Base-by-base conservation (phyloP, 208 protist species). In the Acanthamoeba culbertsoni region DNA sequence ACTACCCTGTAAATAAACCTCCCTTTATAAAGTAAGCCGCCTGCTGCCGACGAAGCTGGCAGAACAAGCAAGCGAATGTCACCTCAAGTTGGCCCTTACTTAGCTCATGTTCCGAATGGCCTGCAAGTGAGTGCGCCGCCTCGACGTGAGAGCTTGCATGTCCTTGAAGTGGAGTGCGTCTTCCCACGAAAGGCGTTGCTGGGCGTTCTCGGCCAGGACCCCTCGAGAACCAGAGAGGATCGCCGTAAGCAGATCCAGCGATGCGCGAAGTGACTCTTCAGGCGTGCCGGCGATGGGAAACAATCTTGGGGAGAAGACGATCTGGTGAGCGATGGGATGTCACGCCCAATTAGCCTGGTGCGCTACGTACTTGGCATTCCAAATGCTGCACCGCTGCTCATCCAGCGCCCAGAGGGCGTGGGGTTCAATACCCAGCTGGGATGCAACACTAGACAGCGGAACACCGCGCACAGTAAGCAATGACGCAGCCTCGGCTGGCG, bases 81-180 rank as follows among this genome's bases (percentile, higher is more conserved):
- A n/a, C n/a, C n/a, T n/a, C n/a, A n/a, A n/a, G n/a, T n/a, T n/a
- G n/a, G n/a, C n/a, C n/a, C 18, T 8, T 55, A 55, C 48, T n/a
- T 68, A n/a, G 6, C 18, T 33, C n/a, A 20, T 28, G 37, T 16
- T 28, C 7, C 12, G 35, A 26, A 82, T 82, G 43, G 71, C 71
- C 45, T 82, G 43, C 43, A 82, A 43, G 79, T 89, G 79, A 14
- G 28, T 18, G n/a, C 20, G 14, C 37, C 79, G 79, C 79, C 46
- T 89, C 20, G 18, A 35, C 55, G 65, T 28, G 35, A 68, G 53
- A 35, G 79, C 51, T 16, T 26, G 51, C 79, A 89, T 89, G 79
- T 89, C 79, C 55, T 89, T 89, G 33, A 0, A 48, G 35, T 59
- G 42, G 33, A 89, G 55, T 3, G 79, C 79, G 48, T 89, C 79